Conservation (phyloP, 805 yeast genomes). For the Wickerhamomyces bisporus region DNA sequence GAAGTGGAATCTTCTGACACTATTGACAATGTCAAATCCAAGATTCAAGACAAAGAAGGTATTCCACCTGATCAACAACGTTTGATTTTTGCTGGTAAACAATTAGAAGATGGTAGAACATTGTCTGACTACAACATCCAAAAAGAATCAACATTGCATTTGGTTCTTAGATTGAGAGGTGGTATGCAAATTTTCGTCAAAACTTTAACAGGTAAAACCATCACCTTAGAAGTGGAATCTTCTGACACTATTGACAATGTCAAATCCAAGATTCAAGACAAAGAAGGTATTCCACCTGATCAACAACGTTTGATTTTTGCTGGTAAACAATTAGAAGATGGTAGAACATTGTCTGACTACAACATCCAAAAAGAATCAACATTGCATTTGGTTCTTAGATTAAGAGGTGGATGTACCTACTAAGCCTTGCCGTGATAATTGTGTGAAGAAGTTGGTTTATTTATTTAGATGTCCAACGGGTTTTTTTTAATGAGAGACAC, state of each 20-base stretch:
- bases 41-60: slow-evolving; percentile 98
- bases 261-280: slow-evolving; percentile 61
- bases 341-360: slow-evolving; percentile 67
- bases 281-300: slow-evolving; percentile 70
- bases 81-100: slow-evolving; percentile 94
- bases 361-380: slow-evolving; percentile 72
- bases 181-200: slow-evolving; percentile 71
- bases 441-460: too few relatives aligned
- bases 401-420: slow-evolving; percentile 55
- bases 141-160: slow-evolving; percentile 83
- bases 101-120: slow-evolving; percentile 91
- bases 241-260: slow-evolving; percentile 73
- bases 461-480: too few relatives aligned
- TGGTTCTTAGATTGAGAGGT: slow-evolving; percentile 86
- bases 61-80: slow-evolving; percentile 99
- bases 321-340: slow-evolving; percentile 69
- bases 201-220: slow-evolving; percentile 58
- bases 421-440: too few relatives aligned
- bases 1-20: slow-evolving; percentile 98
- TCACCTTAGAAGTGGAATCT: slow-evolving; percentile 87
- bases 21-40: slow-evolving; percentile 88
- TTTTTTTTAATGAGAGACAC: background rate
- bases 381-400: slow-evolving; percentile 63
- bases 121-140: slow-evolving; percentile 92
- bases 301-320: slow-evolving; percentile 68